phyloP scores from a whole-genome alignment of 2,329 filamentous ascomycete species.

The Talaromyces albobiverticillius region DNA sequence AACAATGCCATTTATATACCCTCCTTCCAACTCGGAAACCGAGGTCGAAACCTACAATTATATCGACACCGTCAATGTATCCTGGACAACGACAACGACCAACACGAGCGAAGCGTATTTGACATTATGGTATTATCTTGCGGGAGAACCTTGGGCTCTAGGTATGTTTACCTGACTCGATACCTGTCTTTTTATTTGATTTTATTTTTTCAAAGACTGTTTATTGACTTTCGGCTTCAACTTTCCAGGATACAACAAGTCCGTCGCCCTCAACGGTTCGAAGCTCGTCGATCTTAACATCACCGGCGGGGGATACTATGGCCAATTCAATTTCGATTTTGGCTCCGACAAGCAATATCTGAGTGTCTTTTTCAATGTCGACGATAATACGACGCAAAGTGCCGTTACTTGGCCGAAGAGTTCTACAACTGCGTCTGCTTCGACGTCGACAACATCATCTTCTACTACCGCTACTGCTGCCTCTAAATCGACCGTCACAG shows the following conservation, averaged over 20 bases:
- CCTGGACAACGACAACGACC: constrained; percentile 1
- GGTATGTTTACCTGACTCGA: neutral
- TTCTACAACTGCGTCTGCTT: neutral
- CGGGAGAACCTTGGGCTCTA: neutral
- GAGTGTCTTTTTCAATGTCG: constrained; percentile 9
- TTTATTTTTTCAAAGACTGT: neutral
- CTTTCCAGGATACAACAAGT: constrained; percentile 11
- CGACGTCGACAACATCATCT: neutral
- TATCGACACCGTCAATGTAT: constrained; percentile 7
- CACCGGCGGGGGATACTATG: constrained; percentile 4
- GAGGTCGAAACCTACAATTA: constrained; percentile 1
- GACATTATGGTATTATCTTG: constrained; percentile 11
- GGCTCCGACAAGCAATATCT: constrained; percentile 1
- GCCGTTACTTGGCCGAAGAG: constrained; percentile 3
- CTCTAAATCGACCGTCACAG: neutral
- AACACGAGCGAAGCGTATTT: neutral
- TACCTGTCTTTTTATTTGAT: too few relatives aligned
- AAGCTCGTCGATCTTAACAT: constrained; percentile 8
- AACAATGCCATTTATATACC: constrained; percentile 10
- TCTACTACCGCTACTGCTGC: neutral
- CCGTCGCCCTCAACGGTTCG: constrained; percentile 10
- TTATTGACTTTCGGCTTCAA: neutral
- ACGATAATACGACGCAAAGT: neutral
- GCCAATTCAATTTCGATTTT: constrained; percentile 10
- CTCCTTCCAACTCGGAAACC: neutral